Conservation (phyloP, 108 stramenopile species). For the Stephanodiscus minutulus region DNA sequence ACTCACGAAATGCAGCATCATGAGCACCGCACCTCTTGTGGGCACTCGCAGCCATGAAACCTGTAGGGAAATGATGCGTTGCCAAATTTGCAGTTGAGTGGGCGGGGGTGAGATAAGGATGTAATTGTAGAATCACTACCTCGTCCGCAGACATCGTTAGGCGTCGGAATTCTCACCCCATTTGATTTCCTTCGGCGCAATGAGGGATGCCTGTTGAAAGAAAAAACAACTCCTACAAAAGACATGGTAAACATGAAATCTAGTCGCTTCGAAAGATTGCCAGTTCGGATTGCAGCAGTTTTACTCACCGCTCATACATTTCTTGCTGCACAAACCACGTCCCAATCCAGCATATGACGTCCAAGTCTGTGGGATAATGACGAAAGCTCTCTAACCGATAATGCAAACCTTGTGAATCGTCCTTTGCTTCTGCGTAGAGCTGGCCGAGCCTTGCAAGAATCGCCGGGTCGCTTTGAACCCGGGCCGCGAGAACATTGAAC, state of each 20-base stretch:
- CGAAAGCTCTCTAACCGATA: slow-evolving; percentile 76
- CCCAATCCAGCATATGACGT: slow-evolving; percentile 86
- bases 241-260: not conserved
- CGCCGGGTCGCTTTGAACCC: slow-evolving; percentile 74
- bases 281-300: not conserved
- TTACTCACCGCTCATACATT: slow-evolving; percentile 84
- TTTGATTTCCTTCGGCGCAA: slow-evolving; percentile 88
- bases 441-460: slow-evolving; percentile 77
- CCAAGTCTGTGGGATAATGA: slow-evolving; percentile 84
- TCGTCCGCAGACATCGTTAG: too few species aligned
- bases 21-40: slow-evolving; percentile 74
- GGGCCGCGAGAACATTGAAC: slow-evolving; percentile 83
- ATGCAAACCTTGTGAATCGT: slow-evolving; percentile 73
- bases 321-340: slow-evolving; percentile 90
- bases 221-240: slow-evolving; percentile 43
- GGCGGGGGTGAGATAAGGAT: not conserved
- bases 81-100: not conserved
- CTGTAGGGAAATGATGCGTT: slow-evolving; percentile 3
- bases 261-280: not conserved
- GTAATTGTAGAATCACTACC: too few species aligned
- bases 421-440: slow-evolving; percentile 59
- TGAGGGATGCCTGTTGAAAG: slow-evolving; percentile 81
- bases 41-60: slow-evolving; percentile 81
- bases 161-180: slow-evolving; percentile 56
- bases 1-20: slow-evolving; percentile 63